Percentiles rank a stretch among this genome's conserved stretches.
These are phyloP conservation scores for Mucor lusitanicus DNA, from an alignment of 371 early-diverging fungal genomes.

Conservation along the genomic window DNA sequence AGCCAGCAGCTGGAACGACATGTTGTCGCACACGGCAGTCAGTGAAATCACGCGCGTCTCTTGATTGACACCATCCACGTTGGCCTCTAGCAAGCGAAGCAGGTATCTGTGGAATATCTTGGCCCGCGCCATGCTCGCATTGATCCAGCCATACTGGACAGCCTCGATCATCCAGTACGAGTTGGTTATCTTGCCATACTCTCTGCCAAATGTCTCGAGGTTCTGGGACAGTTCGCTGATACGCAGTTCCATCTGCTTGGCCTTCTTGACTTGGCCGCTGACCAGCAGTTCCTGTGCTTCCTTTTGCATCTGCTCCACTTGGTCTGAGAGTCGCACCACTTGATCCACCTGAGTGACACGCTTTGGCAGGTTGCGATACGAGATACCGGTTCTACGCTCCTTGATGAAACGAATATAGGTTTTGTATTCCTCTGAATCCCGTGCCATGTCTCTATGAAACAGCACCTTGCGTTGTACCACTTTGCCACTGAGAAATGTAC, in stretches of 20 bases:
- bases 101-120: conserved; percentile 47
- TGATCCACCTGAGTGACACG: neutral
- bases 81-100: conserved; percentile 9
- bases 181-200: neutral
- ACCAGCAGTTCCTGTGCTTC: neutral
- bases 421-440: conserved; percentile 23
- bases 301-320: conserved; percentile 29
- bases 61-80: conserved; percentile 17
- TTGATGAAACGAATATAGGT: conserved; percentile 6
- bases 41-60: conserved; percentile 11
- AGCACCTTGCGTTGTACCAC: neutral
- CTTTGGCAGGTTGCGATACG: neutral
- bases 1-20: neutral
- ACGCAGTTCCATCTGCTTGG: neutral
- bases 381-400: conserved; percentile 4
- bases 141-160: conserved; percentile 48
- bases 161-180: conserved; percentile 34
- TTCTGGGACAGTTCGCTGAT: conserved; percentile 6
- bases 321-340: conserved; percentile 30
- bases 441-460: conserved; percentile 20
- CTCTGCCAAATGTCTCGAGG: conserved; percentile 1
- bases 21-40: conserved; percentile 6
- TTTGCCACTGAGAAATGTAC: conserved; percentile 8
- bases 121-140: conserved; percentile 41
- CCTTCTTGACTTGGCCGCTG: conserved; percentile 1